A percentile compares a stretch with the other conserved stretches of the same genome.
phyloP scores from a whole-genome alignment of 2,329 filamentous ascomycete genomes.

The Sporothrix sp. region DNA sequence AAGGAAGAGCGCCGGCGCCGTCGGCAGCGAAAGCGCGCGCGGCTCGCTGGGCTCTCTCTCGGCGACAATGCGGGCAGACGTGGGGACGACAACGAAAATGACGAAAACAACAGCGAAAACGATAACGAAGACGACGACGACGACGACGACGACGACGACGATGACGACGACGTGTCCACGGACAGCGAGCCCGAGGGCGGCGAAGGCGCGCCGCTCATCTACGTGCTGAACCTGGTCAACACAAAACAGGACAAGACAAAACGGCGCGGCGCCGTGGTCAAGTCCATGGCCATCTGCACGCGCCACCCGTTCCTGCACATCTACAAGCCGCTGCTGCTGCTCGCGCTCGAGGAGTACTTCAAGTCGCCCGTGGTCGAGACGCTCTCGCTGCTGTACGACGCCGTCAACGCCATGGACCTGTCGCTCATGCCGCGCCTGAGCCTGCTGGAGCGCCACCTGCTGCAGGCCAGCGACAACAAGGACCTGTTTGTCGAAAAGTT shows the following conservation, averaged over 20 bases:
- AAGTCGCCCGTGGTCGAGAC: slow-evolving; percentile 84
- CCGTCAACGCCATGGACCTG: slow-evolving; percentile 93
- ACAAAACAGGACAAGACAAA: slow-evolving; percentile 92
- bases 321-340: slow-evolving; percentile 88
- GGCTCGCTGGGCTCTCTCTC: slow-evolving; percentile 36
- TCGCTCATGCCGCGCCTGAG: slow-evolving; percentile 84
- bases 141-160: slow-evolving; percentile 35
- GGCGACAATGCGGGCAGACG: slow-evolving; percentile 33
- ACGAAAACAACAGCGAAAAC: slow-evolving; percentile 35
- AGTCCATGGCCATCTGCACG: slow-evolving; percentile 98
- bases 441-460: slow-evolving; percentile 69
- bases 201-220: slow-evolving; percentile 86
- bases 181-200: slow-evolving; percentile 58
- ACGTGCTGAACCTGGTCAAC: slow-evolving; percentile 94
- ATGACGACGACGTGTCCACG: slow-evolving; percentile 43
- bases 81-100: slow-evolving; percentile 28
- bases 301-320: slow-evolving; percentile 96
- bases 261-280: slow-evolving; percentile 88
- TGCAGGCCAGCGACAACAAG: slow-evolving; percentile 86
- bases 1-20: slow-evolving; percentile 43
- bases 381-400: slow-evolving; percentile 76
- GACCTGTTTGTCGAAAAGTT: slow-evolving; percentile 98
- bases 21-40: slow-evolving; percentile 44
- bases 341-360: slow-evolving; percentile 95
- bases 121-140: slow-evolving; percentile 33